phyloP scores from a whole-genome alignment of 305 asterid species.

The Petunia hybrid region DNA sequence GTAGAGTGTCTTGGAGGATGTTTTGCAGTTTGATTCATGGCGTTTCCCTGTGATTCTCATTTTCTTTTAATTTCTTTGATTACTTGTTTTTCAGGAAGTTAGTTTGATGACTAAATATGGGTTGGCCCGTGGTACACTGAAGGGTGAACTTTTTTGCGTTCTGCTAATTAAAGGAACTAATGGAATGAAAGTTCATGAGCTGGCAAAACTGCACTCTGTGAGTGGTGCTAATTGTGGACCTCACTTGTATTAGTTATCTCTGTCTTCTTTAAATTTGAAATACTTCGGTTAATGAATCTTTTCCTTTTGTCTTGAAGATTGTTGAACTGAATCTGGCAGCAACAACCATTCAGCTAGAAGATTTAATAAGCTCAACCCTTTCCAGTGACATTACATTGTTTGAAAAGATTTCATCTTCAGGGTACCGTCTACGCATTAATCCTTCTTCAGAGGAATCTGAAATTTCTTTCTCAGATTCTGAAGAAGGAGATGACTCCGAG shows the following conservation, averaged over 20 bases:
- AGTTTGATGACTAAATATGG: conserved; percentile 80
- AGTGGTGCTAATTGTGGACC: conserved; percentile 44
- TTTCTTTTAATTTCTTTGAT: conserved; percentile 28
- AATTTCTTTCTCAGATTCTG: conserved; percentile 66
- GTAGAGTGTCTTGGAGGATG: conserved; percentile 15
- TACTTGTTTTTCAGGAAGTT: conserved; percentile 64
- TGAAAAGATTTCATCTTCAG: conserved; percentile 84
- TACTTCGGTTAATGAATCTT: conserved; percentile 22
- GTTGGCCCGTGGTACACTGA: conserved; percentile 78
- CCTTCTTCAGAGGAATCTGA: conserved; percentile 61
- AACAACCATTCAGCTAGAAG: conserved; percentile 60
- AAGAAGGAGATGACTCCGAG: conserved; percentile 76
- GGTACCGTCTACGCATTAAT: conserved; percentile 85
- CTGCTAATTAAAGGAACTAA: conserved; percentile 69
- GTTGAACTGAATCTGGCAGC: conserved; percentile 66
- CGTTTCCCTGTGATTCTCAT: neutral
- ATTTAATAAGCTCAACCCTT: conserved; percentile 68
- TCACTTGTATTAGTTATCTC: neutral
- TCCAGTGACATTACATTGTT: conserved; percentile 88
- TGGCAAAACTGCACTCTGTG: conserved; percentile 79
- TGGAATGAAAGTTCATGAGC: conserved; percentile 82
- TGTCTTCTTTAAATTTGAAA: conserved; percentile 18
- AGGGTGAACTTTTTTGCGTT: conserved; percentile 81
- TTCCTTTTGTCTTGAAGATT: conserved; percentile 61
- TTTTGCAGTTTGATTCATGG: neutral